phyloP scores from a whole-genome alignment of 139 green algal genomes.

The Coelastrella sp. region DNA sequence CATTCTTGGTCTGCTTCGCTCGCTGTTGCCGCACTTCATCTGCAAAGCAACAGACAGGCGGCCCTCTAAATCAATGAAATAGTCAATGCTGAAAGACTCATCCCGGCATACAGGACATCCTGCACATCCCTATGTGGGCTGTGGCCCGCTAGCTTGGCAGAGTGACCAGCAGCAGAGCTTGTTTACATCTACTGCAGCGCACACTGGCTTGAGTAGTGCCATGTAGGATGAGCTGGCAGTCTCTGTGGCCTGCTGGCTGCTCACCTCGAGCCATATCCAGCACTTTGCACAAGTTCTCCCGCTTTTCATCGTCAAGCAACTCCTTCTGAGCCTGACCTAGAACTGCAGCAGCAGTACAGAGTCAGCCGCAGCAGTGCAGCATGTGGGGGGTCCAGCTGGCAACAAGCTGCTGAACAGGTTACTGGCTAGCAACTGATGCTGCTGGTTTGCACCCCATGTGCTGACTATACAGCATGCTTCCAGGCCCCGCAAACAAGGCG shows the following conservation, averaged over 20 bases:
- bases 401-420: background rate
- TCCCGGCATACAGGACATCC: background rate
- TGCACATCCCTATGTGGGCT: background rate
- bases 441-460: background rate
- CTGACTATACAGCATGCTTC: background rate
- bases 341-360: conserved; percentile 54
- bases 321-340: conserved; percentile 82
- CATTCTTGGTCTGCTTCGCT: conserved; percentile 88
- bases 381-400: background rate
- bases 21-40: conserved; percentile 85
- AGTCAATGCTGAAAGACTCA: background rate
- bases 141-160: background rate
- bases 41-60: conserved; percentile 48
- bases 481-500: background rate
- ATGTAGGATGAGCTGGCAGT: background rate
- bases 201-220: background rate
- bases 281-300: conserved; percentile 67
- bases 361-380: background rate
- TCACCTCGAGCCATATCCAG: conserved; percentile 76
- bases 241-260: background rate
- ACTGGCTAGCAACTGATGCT: background rate
- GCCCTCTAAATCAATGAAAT: background rate
- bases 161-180: background rate
- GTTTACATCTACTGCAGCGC: background rate
- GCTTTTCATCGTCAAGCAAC: conserved; percentile 79